Percentiles rank a stretch among this genome's conserved stretches.
phyloP scores from a whole-genome alignment of 2,329 filamentous ascomycete genomes.

The Colletotrichum somersetense region DNA sequence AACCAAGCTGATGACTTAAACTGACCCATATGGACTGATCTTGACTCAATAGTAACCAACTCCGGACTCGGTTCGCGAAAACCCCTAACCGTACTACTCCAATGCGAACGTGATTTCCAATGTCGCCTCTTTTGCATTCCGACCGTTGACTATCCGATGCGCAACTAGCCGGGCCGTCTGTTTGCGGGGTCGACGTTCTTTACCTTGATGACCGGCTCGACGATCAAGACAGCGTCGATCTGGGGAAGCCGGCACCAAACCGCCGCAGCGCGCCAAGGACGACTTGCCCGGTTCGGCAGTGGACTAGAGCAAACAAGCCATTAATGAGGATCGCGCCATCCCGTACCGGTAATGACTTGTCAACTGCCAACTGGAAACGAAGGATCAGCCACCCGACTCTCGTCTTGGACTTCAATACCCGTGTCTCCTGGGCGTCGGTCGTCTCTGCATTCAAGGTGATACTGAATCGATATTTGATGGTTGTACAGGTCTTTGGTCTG shows the following conservation, averaged over 20 bases:
- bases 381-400: constrained; percentile 37
- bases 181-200: constrained; percentile 19
- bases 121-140: background rate
- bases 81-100: background rate
- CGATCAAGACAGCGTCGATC: constrained; percentile 26
- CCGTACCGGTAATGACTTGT: constrained; percentile 18
- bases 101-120: background rate
- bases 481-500: background rate
- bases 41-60: background rate
- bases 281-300: background rate
- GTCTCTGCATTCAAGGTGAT: background rate
- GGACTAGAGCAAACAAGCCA: constrained; percentile 10
- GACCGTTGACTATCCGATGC: constrained; percentile 2
- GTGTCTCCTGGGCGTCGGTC: constrained; percentile 9
- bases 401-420: constrained; percentile 6
- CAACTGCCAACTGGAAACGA: constrained; percentile 28
- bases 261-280: constrained; percentile 5
- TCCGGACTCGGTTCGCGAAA: background rate
- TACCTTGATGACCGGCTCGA: constrained; percentile 5
- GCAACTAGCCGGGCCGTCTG: background rate
- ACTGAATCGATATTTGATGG: background rate
- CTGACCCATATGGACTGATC: background rate
- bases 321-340: constrained; percentile 24
- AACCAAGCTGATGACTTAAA: background rate
- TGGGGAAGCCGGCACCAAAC: constrained; percentile 25